Evolutionary conservation across 257 asterid genomes (phyloP), one percentile per base, ranked within the genome.

Genomic region (Ilex asprella): DNA sequence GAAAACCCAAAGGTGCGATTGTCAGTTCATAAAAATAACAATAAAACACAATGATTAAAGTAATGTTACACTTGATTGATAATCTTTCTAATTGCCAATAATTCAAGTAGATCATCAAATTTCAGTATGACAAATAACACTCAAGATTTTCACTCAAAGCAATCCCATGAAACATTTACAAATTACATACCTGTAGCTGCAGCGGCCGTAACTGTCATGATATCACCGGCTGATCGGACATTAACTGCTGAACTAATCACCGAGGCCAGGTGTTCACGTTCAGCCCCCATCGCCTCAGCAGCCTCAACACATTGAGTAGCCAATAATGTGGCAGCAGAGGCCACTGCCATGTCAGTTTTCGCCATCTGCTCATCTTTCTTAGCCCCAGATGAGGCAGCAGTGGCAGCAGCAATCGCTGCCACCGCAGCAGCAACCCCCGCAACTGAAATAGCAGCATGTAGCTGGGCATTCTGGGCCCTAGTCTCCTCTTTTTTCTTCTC

Each of bases 231-330:
- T 14, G 52, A 46, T 46, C 52, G 52, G n/a, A 46, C 52, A 46
- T 46, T 46, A 14, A 46, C 3, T 10, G 52, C 13, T 2, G 52
- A 46, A 14, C n/a, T 46, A 46, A 46, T 12, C 3, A 46, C 52
- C 11, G 52, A 6, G 8, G 96, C 95, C 56, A 93, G 68, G 61
- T 82, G 91, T 1, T 93, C 96, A 0, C 97, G 94, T 59, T 93
- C 99, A 0, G 99, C 97, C 39, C 99, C 99, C 97, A 89, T 79
- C 1, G 91, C 81, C 72, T 93, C 99, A 0, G 99, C 96, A 11
- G 96, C 96, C 67, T 93, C 99, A 4, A 93, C 97, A 58, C 99
- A 93, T 61, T 93, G 97, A 3, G 97, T 95, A 0, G 99, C 99
- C 67, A 93, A 95, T 74, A 93, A 60, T 0, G 95, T 89, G 56